Evolutionary conservation across 2,329 filamentous ascomycete genomes (phyloP).

Genomic region (Coleophoma cylindrospora): DNA sequence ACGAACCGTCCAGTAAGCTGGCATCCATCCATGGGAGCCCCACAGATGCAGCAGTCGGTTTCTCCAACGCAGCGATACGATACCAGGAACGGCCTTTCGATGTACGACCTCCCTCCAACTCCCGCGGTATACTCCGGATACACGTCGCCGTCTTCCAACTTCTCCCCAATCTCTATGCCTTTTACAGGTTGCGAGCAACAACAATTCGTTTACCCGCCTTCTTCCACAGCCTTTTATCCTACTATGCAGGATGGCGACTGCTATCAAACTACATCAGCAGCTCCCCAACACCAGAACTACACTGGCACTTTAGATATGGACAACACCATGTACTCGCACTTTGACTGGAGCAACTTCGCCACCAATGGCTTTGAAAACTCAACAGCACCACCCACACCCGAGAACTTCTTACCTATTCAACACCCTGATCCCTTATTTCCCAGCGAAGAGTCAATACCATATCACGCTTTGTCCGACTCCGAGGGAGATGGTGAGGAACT

Average conservation of each 20-base stretch:
- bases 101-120: slow-evolving; percentile 33
- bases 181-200: slow-evolving; percentile 27
- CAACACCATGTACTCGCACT: slow-evolving; percentile 23
- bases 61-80: slow-evolving; percentile 33
- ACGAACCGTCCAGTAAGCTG: slow-evolving; percentile 64
- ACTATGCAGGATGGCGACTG: slow-evolving; percentile 4
- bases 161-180: slow-evolving; percentile 48
- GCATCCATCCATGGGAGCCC: slow-evolving; percentile 52
- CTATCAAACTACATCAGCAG: slow-evolving; percentile 9
- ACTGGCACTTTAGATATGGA: slow-evolving; percentile 13
- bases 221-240: slow-evolving; percentile 2
- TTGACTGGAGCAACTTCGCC: slow-evolving; percentile 42
- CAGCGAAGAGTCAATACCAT: slow-evolving; percentile 44
- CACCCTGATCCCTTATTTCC: slow-evolving; percentile 39
- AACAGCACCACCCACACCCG: slow-evolving; percentile 54
- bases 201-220: slow-evolving; percentile 12
- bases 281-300: slow-evolving; percentile 9
- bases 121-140: slow-evolving; percentile 52
- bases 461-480: slow-evolving; percentile 45
- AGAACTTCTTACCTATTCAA: slow-evolving; percentile 49
- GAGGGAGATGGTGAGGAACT: slow-evolving; percentile 64
- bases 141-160: slow-evolving; percentile 48
- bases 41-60: slow-evolving; percentile 29
- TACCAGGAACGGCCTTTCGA: slow-evolving; percentile 10
- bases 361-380: slow-evolving; percentile 36